A percentile compares a stretch with the other conserved stretches of the same genome.
phyloP scores from a whole-genome alignment of 208 protist genomes.

The Leishmania major region DNA sequence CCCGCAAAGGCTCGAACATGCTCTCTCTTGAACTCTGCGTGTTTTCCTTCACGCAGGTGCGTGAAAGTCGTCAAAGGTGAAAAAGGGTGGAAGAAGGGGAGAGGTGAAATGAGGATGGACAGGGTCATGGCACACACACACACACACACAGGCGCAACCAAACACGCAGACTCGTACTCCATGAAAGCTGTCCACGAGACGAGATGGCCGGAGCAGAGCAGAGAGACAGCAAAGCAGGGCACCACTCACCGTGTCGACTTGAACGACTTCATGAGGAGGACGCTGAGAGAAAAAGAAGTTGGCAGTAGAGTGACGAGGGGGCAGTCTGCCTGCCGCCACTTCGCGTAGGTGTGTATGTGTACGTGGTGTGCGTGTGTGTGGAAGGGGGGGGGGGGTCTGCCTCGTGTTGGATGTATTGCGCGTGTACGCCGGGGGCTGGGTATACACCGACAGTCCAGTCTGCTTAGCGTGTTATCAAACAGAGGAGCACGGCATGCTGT shows the following conservation, averaged over 20 bases:
- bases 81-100: background rate
- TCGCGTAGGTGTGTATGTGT: background rate
- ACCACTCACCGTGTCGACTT: background rate
- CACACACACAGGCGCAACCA: background rate
- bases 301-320: background rate
- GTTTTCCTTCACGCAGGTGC: background rate
- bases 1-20: conserved; percentile 78
- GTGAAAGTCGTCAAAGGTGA: background rate
- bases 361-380: background rate
- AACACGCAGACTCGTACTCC: background rate
- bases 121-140: background rate
- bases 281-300: background rate
- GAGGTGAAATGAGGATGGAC: background rate
- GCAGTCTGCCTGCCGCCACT: background rate
- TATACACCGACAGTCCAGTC: background rate
- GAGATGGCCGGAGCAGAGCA: background rate
- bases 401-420: background rate
- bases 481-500: background rate
- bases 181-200: background rate
- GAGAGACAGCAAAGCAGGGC: background rate
- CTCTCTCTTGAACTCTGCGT: background rate
- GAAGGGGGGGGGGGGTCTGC: background rate
- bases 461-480: background rate
- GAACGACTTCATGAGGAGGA: background rate
- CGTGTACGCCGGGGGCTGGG: background rate